A percentile compares a stretch with the other conserved stretches of the same genome.
These are phyloP conservation scores for Artemisia princeps DNA, from an alignment of 140 eudicot species.

Conservation along the genomic window DNA sequence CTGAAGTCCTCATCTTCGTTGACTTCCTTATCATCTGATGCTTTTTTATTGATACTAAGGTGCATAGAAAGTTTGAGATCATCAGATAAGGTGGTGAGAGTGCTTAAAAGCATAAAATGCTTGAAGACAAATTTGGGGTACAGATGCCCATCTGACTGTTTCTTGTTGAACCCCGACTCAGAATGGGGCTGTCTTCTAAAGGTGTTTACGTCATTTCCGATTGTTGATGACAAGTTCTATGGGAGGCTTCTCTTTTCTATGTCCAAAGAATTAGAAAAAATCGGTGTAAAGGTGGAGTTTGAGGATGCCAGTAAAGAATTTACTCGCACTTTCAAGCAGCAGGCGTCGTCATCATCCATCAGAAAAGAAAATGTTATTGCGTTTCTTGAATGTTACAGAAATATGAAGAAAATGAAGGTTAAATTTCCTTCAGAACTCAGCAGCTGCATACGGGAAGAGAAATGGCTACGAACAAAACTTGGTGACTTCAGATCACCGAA, in stretches of 20 bases:
- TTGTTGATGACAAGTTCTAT: conserved; percentile 38
- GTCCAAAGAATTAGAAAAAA: conserved; percentile 30
- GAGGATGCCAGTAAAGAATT: conserved; percentile 35
- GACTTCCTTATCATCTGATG: conserved; percentile 18
- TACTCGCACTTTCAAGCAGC: conserved; percentile 31
- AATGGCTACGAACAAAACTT: conserved; percentile 49
- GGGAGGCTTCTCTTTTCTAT: conserved; percentile 26
- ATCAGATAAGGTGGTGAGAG: conserved; percentile 26
- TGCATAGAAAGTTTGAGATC: conserved; percentile 21
- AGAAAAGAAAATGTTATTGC: conserved; percentile 27
- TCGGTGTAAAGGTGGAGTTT: conserved; percentile 42
- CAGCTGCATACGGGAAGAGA: conserved; percentile 28
- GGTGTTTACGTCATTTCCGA: conserved; percentile 35
- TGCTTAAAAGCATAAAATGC: conserved; percentile 26
- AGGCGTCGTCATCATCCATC: conserved; percentile 27
- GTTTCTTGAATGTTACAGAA: conserved; percentile 30
- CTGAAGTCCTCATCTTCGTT: conserved; percentile 28
- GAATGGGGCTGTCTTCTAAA: conserved; percentile 45
- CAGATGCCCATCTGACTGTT: conserved; percentile 37
- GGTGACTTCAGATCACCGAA: conserved; percentile 40
- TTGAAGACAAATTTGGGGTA: conserved; percentile 36
- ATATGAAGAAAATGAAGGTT: conserved; percentile 12
- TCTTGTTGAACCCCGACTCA: conserved; percentile 31
- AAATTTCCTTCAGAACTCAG: conserved; percentile 30
- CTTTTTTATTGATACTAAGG: conserved; percentile 24